A percentile compares a stretch with the other conserved stretches of the same genome.
These are phyloP conservation scores for Caryopteris hybrid DNA, from an alignment of 305 asterid genomes.

Conservation along the genomic window DNA sequence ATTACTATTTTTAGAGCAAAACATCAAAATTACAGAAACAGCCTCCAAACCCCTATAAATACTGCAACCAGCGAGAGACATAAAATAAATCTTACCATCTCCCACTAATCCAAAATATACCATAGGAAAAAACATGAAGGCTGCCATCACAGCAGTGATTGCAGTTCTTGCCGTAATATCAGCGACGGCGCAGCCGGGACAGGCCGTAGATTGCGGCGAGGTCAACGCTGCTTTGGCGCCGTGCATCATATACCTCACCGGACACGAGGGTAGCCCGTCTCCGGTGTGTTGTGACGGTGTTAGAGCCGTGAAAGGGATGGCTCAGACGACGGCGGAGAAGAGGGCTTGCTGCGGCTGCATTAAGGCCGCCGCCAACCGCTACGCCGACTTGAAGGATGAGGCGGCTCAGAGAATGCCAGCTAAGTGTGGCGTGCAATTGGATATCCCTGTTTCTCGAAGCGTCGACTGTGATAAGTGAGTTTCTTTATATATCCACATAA, in stretches of 20 bases:
- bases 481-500: too few relatives aligned
- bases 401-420: slow-evolving; percentile 23
- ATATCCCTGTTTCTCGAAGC: slow-evolving; percentile 24
- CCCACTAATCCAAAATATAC: too few relatives aligned
- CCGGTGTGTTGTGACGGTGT: slow-evolving; percentile 11
- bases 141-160: background rate
- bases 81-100: too few relatives aligned
- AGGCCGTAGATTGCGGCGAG: slow-evolving; percentile 19
- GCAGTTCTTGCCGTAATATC: background rate
- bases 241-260: slow-evolving; percentile 15
- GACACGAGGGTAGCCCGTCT: slow-evolving; percentile 3
- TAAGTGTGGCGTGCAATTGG: slow-evolving; percentile 21
- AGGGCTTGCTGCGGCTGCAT: slow-evolving; percentile 26
- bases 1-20: too few relatives aligned
- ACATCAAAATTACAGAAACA: too few relatives aligned
- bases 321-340: slow-evolving; percentile 12
- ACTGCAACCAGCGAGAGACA: too few relatives aligned
- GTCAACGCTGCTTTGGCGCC: slow-evolving; percentile 14
- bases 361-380: slow-evolving; percentile 20
- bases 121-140: background rate
- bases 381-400: slow-evolving; percentile 23
- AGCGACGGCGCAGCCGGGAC: background rate
- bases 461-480: slow-evolving; percentile 28
- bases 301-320: slow-evolving; percentile 13
- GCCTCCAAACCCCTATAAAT: too few relatives aligned